These are phyloP conservation scores for Pachysandra terminalis DNA, from an alignment of 164 flowering plant genomes.

Conservation along the genomic window DNA sequence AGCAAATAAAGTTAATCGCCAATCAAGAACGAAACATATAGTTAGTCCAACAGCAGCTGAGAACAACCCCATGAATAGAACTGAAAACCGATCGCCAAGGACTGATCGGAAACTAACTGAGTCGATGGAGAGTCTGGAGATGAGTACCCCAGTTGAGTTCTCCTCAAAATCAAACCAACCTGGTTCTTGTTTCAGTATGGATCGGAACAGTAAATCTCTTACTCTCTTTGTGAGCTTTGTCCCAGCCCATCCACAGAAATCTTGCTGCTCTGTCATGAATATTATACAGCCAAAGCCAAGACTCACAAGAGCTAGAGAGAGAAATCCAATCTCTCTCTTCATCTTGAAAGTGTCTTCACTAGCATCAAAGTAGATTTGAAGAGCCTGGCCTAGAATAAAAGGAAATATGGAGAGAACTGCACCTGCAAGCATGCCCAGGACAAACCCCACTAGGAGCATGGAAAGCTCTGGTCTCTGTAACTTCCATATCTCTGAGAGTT, in stretches of 20 bases:
- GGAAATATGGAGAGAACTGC: slow-evolving; percentile 72
- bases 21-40: slow-evolving; percentile 33
- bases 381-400: slow-evolving; percentile 54
- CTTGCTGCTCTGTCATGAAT: slow-evolving; percentile 69
- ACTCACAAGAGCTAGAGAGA: slow-evolving; percentile 50
- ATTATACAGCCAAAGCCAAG: slow-evolving; percentile 58
- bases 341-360: slow-evolving; percentile 12
- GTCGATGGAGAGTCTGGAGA: slow-evolving; percentile 57
- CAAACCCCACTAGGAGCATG: slow-evolving; percentile 43
- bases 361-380: slow-evolving; percentile 42
- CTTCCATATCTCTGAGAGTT: slow-evolving; percentile 43
- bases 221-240: slow-evolving; percentile 63
- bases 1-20: slow-evolving; percentile 56
- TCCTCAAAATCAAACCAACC: slow-evolving; percentile 76
- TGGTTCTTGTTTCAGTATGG: slow-evolving; percentile 69
- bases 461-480: slow-evolving; percentile 58
- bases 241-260: slow-evolving; percentile 77
- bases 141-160: slow-evolving; percentile 60
- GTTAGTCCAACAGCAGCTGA: slow-evolving; percentile 61
- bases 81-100: slow-evolving; percentile 60
- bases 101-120: slow-evolving; percentile 55
- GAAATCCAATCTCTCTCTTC: slow-evolving; percentile 41
- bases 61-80: slow-evolving; percentile 60
- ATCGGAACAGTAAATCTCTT: slow-evolving; percentile 43
- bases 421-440: slow-evolving; percentile 59